Base-by-base conservation (phyloP, 2,329 filamentous ascomycete species). In the Trichoderma semiorbis region DNA sequence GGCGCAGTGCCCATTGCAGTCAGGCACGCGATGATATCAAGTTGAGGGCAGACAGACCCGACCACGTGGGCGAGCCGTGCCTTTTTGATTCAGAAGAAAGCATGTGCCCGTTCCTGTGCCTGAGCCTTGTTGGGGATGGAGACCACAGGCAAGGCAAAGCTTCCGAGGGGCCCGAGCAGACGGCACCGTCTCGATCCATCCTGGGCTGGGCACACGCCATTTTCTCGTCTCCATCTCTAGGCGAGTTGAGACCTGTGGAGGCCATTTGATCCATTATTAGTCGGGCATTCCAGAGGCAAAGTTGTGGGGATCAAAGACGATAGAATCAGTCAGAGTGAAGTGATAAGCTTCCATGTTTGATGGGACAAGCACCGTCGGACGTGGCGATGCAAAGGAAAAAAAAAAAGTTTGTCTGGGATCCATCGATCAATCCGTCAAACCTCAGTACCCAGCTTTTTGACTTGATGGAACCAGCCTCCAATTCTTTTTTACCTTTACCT, bases 121-220 rank as follows among this genome's bases (percentile, higher is more conserved):
- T 34, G 34, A 10, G 60, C 34, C 21, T 21, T 43, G 32, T 28
- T 36, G n/a, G 18, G 64, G 24, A 57, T 53, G 64, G 63, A 67
- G 32, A 58, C 36, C 16, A 2, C 16, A 39, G 43, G 57, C 39
- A 62, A 62, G 66, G 66, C 66, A 43, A 69, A 21, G 66, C 55
- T 69, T 69, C 66, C 66, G 66, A 69, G 28, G 66, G 66, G 66
- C 66, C 66, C 66, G 66, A 69, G 66, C 66, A 69, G 50, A 24
- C 57, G 66, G 66, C 66, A 61, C 55, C 36, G 66, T 61, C 66
- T 69, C 66, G 66, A 62, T 69, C 57, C 55, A 69, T 61, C 66
- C 36, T 39, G 36, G 36, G 36, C 36, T 36, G 66, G 57, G 39
- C 57, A 61, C 57, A 69, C 66, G 66, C 66, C 66, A 34, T 21